A percentile compares a stretch with the other conserved stretches of the same genome.
These are phyloP conservation scores for Vaccinium myrtillus DNA, from an alignment of 148 eudicot genomes.

Conservation along the genomic window DNA sequence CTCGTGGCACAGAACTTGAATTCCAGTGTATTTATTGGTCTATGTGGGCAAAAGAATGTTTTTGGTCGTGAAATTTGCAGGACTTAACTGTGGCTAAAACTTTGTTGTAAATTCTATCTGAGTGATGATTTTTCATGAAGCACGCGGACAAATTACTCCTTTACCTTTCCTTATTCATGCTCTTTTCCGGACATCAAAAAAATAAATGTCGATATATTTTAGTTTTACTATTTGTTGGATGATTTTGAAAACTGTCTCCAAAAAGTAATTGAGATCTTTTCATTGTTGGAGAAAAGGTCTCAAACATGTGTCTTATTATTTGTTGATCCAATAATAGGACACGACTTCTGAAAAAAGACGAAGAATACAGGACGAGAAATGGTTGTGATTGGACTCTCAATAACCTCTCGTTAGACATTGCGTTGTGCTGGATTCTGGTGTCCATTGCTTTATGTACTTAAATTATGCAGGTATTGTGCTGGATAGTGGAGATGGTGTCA, in stretches of 20 bases:
- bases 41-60: not conserved
- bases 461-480: constrained; percentile 66
- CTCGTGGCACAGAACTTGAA: not conserved
- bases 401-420: not conserved
- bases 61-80: not conserved
- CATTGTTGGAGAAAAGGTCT: not conserved
- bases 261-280: not conserved
- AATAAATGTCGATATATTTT: not conserved
- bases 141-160: not conserved
- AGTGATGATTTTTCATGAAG: not conserved
- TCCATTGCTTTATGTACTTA: not conserved
- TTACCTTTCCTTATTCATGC: not conserved
- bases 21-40: not conserved
- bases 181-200: not conserved
- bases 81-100: not conserved
- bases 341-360: not conserved
- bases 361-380: not conserved
- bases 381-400: not conserved
- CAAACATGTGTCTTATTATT: not conserved
- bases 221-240: not conserved
- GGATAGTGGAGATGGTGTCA: constrained; percentile 92
- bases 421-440: not conserved
- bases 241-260: not conserved
- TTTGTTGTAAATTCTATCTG: not conserved
- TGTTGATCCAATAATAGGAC: not conserved